Conservation (phyloP, 2,329 filamentous ascomycete genomes). For the Aspergillus terreus region DNA sequence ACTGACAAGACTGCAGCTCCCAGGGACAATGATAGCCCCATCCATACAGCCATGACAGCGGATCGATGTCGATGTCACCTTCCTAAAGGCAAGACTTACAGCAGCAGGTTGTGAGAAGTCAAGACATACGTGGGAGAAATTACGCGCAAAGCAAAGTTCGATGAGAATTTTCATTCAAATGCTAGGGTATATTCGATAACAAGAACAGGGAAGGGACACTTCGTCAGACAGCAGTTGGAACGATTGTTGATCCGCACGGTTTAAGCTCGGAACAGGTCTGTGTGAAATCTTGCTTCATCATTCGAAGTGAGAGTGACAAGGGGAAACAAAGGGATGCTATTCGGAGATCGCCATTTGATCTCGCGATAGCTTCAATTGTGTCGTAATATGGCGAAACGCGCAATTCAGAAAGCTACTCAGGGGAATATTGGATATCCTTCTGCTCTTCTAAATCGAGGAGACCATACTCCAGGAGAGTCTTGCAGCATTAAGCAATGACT, state of each 20-base stretch:
- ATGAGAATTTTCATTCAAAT: background rate
- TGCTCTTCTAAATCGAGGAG: background rate
- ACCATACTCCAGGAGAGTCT: background rate
- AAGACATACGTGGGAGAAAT: too few relatives aligned
- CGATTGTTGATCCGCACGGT: slow-evolving; percentile 47
- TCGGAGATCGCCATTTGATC: background rate
- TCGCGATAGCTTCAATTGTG: background rate
- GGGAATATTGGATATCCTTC: too few relatives aligned
- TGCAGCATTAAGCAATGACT: background rate
- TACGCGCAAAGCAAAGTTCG: background rate
- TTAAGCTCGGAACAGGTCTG: slow-evolving; percentile 63
- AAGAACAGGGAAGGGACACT: slow-evolving; percentile 11
- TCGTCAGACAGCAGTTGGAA: slow-evolving; percentile 49
- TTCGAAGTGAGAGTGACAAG: slow-evolving; percentile 20
- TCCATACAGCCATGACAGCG: too few relatives aligned
- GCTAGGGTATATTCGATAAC: background rate
- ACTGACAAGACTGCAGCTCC: too few relatives aligned
- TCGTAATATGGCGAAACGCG: too few relatives aligned
- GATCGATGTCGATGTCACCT: too few relatives aligned
- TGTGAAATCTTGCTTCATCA: slow-evolving; percentile 58
- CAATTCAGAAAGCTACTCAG: too few relatives aligned
- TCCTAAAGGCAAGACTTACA: too few relatives aligned
- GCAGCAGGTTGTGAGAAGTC: too few relatives aligned
- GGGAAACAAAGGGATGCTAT: background rate
- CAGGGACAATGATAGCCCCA: too few relatives aligned